Evolutionary conservation across 177 flowering plant species (phyloP).

Genomic region (Telopea speciosissima): DNA sequence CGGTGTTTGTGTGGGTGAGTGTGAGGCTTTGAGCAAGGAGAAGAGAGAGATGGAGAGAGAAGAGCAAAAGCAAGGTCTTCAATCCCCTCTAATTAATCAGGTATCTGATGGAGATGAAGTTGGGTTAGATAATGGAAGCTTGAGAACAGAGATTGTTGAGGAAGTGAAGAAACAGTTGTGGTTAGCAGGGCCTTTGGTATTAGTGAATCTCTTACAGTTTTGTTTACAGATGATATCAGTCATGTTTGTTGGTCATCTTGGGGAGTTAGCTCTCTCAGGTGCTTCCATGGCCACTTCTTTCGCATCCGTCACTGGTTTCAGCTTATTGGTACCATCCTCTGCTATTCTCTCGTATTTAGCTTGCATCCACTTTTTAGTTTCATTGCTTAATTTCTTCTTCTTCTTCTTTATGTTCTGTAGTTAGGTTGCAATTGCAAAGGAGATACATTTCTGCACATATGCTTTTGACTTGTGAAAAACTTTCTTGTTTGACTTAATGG

Average conservation of each 20-base stretch:
- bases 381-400: too few species aligned
- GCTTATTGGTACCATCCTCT: neutral
- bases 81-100: neutral
- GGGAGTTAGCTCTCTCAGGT: neutral
- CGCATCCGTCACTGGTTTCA: neutral
- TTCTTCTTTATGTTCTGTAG: neutral
- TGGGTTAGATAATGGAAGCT: neutral
- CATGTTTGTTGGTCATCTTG: constrained; percentile 1
- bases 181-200: neutral
- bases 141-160: neutral
- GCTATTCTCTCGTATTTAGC: too few species aligned
- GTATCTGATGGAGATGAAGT: too few species aligned
- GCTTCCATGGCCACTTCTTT: constrained; percentile 1
- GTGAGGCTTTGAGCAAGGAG: neutral
- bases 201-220: neutral
- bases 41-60: neutral
- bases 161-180: neutral
- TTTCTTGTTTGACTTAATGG: too few species aligned
- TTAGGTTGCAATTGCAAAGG: neutral
- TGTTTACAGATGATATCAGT: neutral
- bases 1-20: too few species aligned
- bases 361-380: neutral
- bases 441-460: too few species aligned
- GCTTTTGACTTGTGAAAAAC: too few species aligned
- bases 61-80: neutral